These are phyloP conservation scores for Debaryomyces maramus DNA, from an alignment of 805 yeast species.

Conservation along the genomic window DNA sequence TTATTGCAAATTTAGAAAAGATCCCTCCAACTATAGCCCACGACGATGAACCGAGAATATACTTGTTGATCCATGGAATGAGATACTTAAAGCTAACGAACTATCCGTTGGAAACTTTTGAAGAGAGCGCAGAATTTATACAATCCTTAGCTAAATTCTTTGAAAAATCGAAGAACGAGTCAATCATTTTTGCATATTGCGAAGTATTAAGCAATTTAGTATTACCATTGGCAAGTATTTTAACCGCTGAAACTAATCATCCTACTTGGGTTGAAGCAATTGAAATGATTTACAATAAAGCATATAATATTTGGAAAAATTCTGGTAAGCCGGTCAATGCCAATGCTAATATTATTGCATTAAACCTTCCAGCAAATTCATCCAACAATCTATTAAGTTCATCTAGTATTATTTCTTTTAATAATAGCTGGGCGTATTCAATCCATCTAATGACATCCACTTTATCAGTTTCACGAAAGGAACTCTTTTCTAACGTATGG, in stretches of 20 bases:
- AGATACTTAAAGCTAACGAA: conserved; percentile 73
- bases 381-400: background rate
- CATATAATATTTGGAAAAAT: conserved; percentile 47
- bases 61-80: conserved; percentile 88
- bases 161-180: conserved; percentile 59
- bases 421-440: conserved; percentile 62
- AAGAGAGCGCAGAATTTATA: conserved; percentile 89
- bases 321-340: conserved; percentile 15
- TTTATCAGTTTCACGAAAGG: conserved; percentile 77
- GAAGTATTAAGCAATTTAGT: conserved; percentile 77
- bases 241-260: conserved; percentile 94
- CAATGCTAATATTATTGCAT: background rate
- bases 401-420: background rate
- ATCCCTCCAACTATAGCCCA: conserved; percentile 47
- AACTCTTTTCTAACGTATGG: conserved; percentile 75
- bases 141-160: conserved; percentile 86
- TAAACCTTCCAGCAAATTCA: background rate
- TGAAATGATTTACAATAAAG: conserved; percentile 54
- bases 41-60: conserved; percentile 56
- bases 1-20: conserved; percentile 88
- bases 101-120: conserved; percentile 86
- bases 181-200: conserved; percentile 74
- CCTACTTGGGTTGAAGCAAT: conserved; percentile 93
- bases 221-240: conserved; percentile 76
- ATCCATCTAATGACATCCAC: conserved; percentile 69